Conservation (phyloP, 768 basidiomycete genomes). For the Dictyophora rubrovolvata region DNA sequence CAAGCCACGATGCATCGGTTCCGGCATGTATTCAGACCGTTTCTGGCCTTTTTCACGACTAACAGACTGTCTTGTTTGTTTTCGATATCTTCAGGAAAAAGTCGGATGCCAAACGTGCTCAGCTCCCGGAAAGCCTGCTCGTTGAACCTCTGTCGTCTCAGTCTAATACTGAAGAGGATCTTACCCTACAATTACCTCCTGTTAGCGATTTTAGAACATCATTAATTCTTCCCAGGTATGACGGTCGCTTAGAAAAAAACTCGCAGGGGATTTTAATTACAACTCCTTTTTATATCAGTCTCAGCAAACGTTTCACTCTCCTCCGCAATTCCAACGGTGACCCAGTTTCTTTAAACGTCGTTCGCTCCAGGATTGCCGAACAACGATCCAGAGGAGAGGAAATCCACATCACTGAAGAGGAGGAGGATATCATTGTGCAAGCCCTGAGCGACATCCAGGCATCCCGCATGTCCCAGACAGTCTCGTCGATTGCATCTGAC, state of each 20-base stretch:
- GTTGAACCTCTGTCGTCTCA: slow-evolving; percentile 4
- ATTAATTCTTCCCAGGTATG: slow-evolving; percentile 77
- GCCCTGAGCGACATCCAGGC: slow-evolving; percentile 48
- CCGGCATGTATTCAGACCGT: slow-evolving; percentile 46
- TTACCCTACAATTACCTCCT: slow-evolving; percentile 51
- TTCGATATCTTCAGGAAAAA: slow-evolving; percentile 47
- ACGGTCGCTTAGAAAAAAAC: slow-evolving; percentile 13
- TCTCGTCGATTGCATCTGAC: neutral
- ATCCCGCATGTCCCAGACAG: slow-evolving; percentile 15
- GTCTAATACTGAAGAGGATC: slow-evolving; percentile 22
- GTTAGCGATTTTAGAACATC: slow-evolving; percentile 77
- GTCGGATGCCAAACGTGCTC: slow-evolving; percentile 55
- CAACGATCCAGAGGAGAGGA: slow-evolving; percentile 62
- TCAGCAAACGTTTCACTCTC: slow-evolving; percentile 74
- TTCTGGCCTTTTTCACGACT: slow-evolving; percentile 9
- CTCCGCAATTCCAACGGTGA: slow-evolving; percentile 60
- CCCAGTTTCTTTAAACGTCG: slow-evolving; percentile 52
- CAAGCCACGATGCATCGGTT: slow-evolving; percentile 59
- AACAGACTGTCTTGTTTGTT: slow-evolving; percentile 8
- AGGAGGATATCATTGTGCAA: slow-evolving; percentile 77
- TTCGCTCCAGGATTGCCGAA: slow-evolving; percentile 59
- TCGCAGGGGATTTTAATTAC: slow-evolving; percentile 10
- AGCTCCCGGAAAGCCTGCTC: slow-evolving; percentile 21
- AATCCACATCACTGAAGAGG: slow-evolving; percentile 67
- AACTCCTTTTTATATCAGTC: slow-evolving; percentile 32